These are phyloP conservation scores for Diddensiella transvaalensis DNA, from an alignment of 805 yeast species.

Conservation along the genomic window DNA sequence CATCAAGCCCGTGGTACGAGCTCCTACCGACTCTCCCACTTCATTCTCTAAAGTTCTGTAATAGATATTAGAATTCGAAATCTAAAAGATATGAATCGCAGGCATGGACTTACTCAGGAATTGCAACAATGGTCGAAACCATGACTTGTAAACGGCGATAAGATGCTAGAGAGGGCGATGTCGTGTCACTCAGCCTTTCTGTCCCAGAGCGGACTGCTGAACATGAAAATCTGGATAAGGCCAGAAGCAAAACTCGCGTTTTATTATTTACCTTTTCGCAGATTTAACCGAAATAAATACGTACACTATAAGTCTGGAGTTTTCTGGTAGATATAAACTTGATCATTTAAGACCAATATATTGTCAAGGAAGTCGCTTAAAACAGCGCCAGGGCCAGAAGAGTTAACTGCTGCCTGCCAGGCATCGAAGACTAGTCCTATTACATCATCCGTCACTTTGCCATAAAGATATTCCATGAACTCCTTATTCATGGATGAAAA, in stretches of 20 bases:
- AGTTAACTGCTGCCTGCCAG: conserved; percentile 6
- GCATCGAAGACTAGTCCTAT: background rate
- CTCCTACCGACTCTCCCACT: conserved; percentile 49
- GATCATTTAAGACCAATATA: conserved; percentile 27
- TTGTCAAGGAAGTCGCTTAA: conserved; percentile 22
- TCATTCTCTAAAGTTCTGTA: conserved; percentile 44
- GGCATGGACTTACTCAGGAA: conserved; percentile 18
- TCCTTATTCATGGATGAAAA: conserved; percentile 40
- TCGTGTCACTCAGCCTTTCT: background rate
- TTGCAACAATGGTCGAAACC: conserved; percentile 4
- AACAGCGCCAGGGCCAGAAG: background rate
- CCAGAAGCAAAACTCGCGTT: no score
- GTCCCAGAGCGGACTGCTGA: background rate
- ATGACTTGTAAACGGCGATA: background rate
- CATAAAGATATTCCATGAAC: conserved; percentile 18
- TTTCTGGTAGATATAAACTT: conserved; percentile 33
- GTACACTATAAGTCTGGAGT: no score
- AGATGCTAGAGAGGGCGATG: background rate
- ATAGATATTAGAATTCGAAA: no score
- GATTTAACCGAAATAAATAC: no score
- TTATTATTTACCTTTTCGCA: no score
- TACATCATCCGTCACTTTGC: conserved; percentile 11
- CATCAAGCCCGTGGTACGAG: conserved; percentile 44
- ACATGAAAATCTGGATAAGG: no score
- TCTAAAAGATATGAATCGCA: no score